A percentile compares a stretch with the other conserved stretches of the same genome.
Conservation (phyloP, 352 stramenopile genomes). For the Phytophthora kernoviae region DNA sequence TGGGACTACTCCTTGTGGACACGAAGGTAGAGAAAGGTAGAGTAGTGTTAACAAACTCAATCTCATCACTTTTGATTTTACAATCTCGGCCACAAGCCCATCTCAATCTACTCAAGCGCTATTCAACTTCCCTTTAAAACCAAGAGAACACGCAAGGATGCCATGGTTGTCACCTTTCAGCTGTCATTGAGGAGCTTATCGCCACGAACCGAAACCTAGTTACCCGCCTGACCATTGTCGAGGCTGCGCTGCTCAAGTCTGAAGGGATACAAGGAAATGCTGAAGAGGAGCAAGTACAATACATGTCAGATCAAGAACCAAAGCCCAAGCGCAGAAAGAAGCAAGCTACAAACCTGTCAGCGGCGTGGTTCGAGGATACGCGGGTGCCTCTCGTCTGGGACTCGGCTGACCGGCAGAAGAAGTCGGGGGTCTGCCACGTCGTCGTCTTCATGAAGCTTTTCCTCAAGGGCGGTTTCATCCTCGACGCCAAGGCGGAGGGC, state of each 20-base stretch:
- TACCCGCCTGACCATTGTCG: not conserved
- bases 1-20: no score
- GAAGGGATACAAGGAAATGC: not conserved
- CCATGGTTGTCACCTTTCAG: no score
- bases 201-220: not conserved
- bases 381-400: constrained; percentile 4
- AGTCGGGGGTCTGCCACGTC: constrained; percentile 9
- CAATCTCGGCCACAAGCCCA: no score
- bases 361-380: constrained; percentile 13
- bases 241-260: constrained; percentile 1
- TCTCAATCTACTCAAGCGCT: no score
- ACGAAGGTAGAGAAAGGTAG: no score
- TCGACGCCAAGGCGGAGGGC: not conserved
- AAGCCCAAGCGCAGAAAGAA: constrained; percentile 9
- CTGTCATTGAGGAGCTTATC: constrained; percentile 15
- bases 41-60: no score
- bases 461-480: constrained; percentile 6
- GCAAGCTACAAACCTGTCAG: constrained; percentile 1
- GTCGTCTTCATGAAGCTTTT: constrained; percentile 26
- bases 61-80: no score
- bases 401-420: constrained; percentile 4
- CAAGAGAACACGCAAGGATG: no score
- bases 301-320: constrained; percentile 4
- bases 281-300: not conserved
- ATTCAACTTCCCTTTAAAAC: no score